Evolutionary conservation across 805 yeast genomes (phyloP).

Genomic region (Spencermartinsiella europaea): DNA sequence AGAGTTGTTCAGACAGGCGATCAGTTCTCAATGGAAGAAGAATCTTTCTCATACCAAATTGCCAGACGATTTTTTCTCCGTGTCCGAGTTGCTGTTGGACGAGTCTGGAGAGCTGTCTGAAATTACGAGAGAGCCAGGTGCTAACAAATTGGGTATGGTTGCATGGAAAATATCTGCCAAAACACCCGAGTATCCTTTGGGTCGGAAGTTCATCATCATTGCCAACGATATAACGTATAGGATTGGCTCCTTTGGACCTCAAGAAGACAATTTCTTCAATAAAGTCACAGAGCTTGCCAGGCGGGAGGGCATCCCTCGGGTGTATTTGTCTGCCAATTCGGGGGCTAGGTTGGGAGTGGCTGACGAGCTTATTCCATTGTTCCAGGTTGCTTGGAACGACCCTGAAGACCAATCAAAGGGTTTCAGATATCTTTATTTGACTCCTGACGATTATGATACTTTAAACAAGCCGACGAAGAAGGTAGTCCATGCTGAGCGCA

Average conservation of each 20-base stretch:
- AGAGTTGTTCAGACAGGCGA: conserved; percentile 92
- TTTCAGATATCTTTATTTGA: conserved; percentile 80
- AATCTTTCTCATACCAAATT: conserved; percentile 32
- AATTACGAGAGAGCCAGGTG: conserved; percentile 93
- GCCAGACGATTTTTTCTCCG: conserved; percentile 73
- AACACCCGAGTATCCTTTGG: conserved; percentile 96
- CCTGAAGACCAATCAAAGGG: conserved; percentile 74
- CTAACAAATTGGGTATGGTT: conserved; percentile 95
- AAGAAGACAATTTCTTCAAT: conserved; percentile 87
- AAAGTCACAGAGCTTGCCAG: conserved; percentile 90
- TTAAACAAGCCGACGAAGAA: conserved; percentile 33
- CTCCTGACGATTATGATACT: conserved; percentile 61
- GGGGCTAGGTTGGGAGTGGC: conserved; percentile 99
- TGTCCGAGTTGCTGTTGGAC: conserved; percentile 77
- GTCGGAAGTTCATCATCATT: conserved; percentile 86
- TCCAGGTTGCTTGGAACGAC: conserved; percentile 90
- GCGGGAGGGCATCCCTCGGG: conserved; percentile 87
- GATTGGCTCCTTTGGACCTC: conserved; percentile 98
- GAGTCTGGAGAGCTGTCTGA: conserved; percentile 80
- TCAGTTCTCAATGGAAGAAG: conserved; percentile 77
- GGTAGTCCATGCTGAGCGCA: conserved; percentile 66
- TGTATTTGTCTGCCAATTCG: conserved; percentile 94
- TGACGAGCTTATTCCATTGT: conserved; percentile 85
- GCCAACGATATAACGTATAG: conserved; percentile 97
- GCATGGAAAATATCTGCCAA: conserved; percentile 87